Evolutionary conservation across 1,284 basidiomycete genomes (phyloP), one percentile per base, ranked within the genome.

Genomic region (Cutaneotrichosporon daszewskae): DNA sequence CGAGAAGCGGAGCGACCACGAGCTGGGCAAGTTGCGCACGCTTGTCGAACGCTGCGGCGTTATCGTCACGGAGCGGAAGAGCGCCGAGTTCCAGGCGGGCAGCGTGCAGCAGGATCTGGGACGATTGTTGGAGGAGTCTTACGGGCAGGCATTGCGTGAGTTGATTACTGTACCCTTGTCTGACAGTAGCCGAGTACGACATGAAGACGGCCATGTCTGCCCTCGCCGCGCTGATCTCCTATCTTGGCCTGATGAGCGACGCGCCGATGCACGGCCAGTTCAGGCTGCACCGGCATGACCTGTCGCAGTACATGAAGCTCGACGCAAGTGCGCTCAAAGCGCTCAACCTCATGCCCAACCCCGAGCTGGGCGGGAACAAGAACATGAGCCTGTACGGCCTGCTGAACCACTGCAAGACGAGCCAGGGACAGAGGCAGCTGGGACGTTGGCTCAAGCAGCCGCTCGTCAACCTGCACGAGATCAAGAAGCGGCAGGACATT

Each of bases 391-490:
- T 99, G 5, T 83, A 89, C 46, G 91, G 92, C 0, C 73, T 96
- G 17, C 69, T 98, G 51, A 96, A 98, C 68, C 86, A 85, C 56
- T 97, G 95, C 76, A 95, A 94, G 71, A 98, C 95, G 1, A 83
- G 87, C 0, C 95, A 98, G 66, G 95, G 95, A 0, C 83, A 87
- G n/a, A 76, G 95, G 42, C 69, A 96, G 43, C 76, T 99, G 2
- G 86, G 82, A 0, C 85, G 85, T 46, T 99, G 94, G 94, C 75
- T 99, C 43, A 97, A 96, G 68, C 95, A 98, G 69, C 95, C 95
- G 2, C 74, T 98, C 22, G 82, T 97, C 31, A 96, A 96, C 64
- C 72, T 89, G 17, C 91, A 97, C 58, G 85, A 92, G 60, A 98
- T 98, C 53, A 74, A 77, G 28, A 85, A 84, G 64, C 76, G 91